Conservation (phyloP, 2,329 filamentous ascomycete genomes). For the Canariomyces notabilis region DNA sequence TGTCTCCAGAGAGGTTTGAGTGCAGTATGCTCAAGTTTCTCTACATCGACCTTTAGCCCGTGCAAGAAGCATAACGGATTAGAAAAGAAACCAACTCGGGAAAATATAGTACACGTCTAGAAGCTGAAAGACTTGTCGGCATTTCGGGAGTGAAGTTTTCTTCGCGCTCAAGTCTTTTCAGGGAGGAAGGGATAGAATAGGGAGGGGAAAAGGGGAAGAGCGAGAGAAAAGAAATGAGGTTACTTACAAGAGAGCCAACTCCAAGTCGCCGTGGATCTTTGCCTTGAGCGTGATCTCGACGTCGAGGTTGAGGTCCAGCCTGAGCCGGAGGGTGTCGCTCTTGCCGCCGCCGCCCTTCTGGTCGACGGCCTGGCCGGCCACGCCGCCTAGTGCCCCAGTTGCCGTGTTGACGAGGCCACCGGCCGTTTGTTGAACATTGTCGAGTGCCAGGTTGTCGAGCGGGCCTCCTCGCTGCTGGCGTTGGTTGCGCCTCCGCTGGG, state of each 20-base stretch:
- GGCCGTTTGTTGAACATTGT: slow-evolving; percentile 34
- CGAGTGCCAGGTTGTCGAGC: slow-evolving; percentile 36
- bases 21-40: slow-evolving; percentile 26
- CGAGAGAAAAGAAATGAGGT: slow-evolving; percentile 4
- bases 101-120: slow-evolving; percentile 15
- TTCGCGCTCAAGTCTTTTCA: slow-evolving; percentile 2
- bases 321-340: slow-evolving; percentile 65
- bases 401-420: slow-evolving; percentile 36
- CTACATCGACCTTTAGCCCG: slow-evolving; percentile 28
- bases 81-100: slow-evolving; percentile 5
- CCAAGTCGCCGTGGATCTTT: slow-evolving; percentile 78
- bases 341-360: slow-evolving; percentile 39
- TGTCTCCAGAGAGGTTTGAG: slow-evolving; percentile 10
- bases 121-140: slow-evolving; percentile 20
- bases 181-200: slow-evolving; percentile 7
- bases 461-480: slow-evolving; percentile 30
- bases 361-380: slow-evolving; percentile 36
- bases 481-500: slow-evolving; percentile 28
- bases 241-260: slow-evolving; percentile 61
- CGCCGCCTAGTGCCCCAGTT: slow-evolving; percentile 37
- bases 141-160: slow-evolving; percentile 10
- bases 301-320: slow-evolving; percentile 75
- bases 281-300: slow-evolving; percentile 83
- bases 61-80: slow-evolving; percentile 20
- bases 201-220: slow-evolving; percentile 4